Base-by-base conservation (phyloP, 2,329 filamentous ascomycete species). In the Aspergillus japonicus region DNA sequence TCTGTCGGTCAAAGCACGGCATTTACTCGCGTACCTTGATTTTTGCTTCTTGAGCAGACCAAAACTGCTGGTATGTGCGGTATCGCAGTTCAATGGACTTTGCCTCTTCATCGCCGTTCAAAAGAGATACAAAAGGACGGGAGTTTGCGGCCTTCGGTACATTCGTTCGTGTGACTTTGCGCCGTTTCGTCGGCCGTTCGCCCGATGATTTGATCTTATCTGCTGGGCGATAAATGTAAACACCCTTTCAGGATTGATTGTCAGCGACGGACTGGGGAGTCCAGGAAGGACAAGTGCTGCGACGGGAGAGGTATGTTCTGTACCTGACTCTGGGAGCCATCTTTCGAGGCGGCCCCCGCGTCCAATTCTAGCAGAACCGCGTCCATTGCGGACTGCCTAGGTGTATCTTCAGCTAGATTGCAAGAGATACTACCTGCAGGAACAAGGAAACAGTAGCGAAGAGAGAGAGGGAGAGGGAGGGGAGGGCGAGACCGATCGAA, bases 191-290 rank as follows among this genome's bases (percentile, higher is more conserved):
- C 29, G 85, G 82, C 44, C 83, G 80, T 52, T 77, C 73, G 29
- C 62, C 66, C 49, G 66, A 60, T 47, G 62, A 16, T 61, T 71
- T 75, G 54, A 61, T 76, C 72, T 59, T 78, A 75, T 71, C 69
- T 49, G 80, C 74, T 59, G 86, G 82, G 60, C 82, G 80, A 72
- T 88, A 89, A 64, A 89, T 76, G 71, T 87, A 89, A 58, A 85
- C 85, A 50, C 82, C 82, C 86, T 89, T 69, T 19, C 39, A 51
- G 8, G 29, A 60, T 47, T 55, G 3, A 16, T 19, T 49, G 50
- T 73, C 63, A 71, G 66, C 58, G 44, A 58, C 24, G 26, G 12
- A 16, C 12, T 39, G 14, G n/a, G 35, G 26, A 21, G 35, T 21
- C 47, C 14, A 10, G 19, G 57, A 60, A 53, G 44, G 31, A 31